Conservation (phyloP, 176 grass and related monocot genomes). For the Poa pratensis region DNA sequence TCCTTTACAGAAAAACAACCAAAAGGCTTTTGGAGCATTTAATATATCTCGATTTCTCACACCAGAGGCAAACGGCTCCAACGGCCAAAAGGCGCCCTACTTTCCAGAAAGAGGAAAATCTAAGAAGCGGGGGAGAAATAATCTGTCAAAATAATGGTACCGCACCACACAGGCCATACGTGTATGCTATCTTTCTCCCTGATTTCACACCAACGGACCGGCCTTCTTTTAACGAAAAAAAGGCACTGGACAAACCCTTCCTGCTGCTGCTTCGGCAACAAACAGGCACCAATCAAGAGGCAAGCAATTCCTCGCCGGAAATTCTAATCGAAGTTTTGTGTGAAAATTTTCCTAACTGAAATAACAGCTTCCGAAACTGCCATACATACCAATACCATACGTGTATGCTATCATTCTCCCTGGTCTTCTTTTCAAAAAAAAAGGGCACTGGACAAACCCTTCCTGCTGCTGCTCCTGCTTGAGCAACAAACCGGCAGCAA, state of each 20-base stretch:
- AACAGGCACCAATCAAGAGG: background rate
- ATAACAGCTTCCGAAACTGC: background rate
- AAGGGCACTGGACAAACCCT: background rate
- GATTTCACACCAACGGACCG: constrained; percentile 20
- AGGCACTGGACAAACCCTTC: background rate
- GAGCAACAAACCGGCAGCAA: background rate
- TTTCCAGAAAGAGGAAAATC: constrained; percentile 41
- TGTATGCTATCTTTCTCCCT: background rate
- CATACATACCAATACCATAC: background rate
- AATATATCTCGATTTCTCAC: constrained; percentile 29
- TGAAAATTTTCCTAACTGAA: background rate
- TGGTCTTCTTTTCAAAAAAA: background rate
- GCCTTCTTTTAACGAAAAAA: background rate
- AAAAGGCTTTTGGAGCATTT: background rate
- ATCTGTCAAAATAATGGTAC: constrained; percentile 35
- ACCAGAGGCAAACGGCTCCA: constrained; percentile 28
- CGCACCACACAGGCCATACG: background rate
- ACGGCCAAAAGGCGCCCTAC: constrained; percentile 34
- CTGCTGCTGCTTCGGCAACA: background rate
- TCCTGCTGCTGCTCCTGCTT: background rate
- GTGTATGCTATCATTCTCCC: background rate
- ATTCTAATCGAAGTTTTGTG: background rate
- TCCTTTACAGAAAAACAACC: background rate
- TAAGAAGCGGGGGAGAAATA: background rate
- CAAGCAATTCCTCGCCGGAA: background rate